Evolutionary conservation across 805 yeast genomes (phyloP), one percentile per base, ranked within the genome.

Genomic region (Yamadazyma akitaensis): DNA sequence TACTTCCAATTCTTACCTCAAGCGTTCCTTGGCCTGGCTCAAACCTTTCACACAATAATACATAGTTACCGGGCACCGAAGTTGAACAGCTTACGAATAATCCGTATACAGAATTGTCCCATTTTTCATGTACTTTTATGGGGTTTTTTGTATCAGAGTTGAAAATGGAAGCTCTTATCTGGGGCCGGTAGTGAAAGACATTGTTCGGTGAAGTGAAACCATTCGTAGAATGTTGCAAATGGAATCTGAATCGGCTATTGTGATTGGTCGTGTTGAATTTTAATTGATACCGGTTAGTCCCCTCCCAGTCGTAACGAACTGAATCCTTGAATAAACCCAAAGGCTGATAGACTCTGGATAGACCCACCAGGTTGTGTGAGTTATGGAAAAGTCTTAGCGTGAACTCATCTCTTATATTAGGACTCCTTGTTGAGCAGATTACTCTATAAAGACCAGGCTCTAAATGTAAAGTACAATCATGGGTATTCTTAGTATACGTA

Each of bases 41-140:
- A 47, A 77, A 73, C 34, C 82, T 54, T 51, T 77, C 82, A n/a
- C 75, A 59, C 18, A 77, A 55, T 8, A 77, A 48, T 3, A 75
- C 61, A 45, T 74, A 72, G 5, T 48, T 51, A 0, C 65, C 72
- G 2, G 63, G 60, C 2, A 45, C 48, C 0, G 56, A 56, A 3
- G 65, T 37, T 3, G 36, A 34, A 39, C 64, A 60, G 37, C 69
- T 69, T 14, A 72, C 55, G 51, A 70, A 76, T 3, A 72, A 56
- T 0, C 82, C 82, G 55, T 72, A 73, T 7, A 74, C 50, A 18
- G 66, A 61, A 46, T 71, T 73, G 45, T 63, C 64, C 72, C 79
- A 77, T 12, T 53, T 45, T 25, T 65, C 65, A 43, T 68, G 70
- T 16, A 71, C 57, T 31, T 59, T 54, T 1, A 74, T 50, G 0